Conservation (phyloP, 371 early-diverging fungal genomes). For the Conidiobolus coronatus region DNA sequence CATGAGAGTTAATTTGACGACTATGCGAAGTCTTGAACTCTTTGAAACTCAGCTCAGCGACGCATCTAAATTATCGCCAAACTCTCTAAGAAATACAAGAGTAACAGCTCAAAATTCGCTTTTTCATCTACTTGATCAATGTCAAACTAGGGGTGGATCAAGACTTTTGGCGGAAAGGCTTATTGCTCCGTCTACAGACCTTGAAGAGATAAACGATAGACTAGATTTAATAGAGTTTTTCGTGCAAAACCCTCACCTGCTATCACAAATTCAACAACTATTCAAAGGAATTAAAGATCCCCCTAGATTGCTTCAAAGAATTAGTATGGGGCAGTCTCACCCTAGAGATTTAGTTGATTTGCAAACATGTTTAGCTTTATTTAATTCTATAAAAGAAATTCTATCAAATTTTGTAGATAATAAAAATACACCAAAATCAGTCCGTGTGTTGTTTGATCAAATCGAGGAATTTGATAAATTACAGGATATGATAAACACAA, state of each 20-base stretch:
- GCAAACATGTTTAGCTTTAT: constrained; percentile 5
- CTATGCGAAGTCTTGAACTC: constrained; percentile 29
- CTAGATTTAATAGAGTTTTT: constrained; percentile 48
- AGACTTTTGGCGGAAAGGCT: constrained; percentile 46
- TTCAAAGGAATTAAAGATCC: constrained; percentile 36
- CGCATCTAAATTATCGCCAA: too few relatives aligned
- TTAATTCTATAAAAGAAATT: constrained; percentile 13
- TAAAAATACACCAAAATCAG: too few relatives aligned
- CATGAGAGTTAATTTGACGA: constrained; percentile 31
- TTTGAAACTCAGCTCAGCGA: constrained; percentile 11
- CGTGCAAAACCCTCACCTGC: constrained; percentile 16
- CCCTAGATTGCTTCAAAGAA: constrained; percentile 39
- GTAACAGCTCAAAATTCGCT: constrained; percentile 9
- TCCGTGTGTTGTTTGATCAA: too few relatives aligned
- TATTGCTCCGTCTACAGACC: constrained; percentile 32
- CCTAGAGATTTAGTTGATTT: constrained; percentile 40
- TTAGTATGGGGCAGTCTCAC: constrained; percentile 34
- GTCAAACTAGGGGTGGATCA: constrained; percentile 57
- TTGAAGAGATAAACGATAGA: constrained; percentile 25
- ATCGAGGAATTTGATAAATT: too few relatives aligned
- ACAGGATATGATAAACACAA: too few relatives aligned
- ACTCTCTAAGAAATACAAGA: too few relatives aligned
- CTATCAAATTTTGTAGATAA: constrained; percentile 4
- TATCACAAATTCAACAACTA: constrained; percentile 19
- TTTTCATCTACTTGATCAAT: constrained; percentile 37